Percentiles rank a stretch among this genome's conserved stretches.
These are phyloP conservation scores for Salix koriyanagi DNA, from an alignment of 345 rosid species.

Conservation along the genomic window DNA sequence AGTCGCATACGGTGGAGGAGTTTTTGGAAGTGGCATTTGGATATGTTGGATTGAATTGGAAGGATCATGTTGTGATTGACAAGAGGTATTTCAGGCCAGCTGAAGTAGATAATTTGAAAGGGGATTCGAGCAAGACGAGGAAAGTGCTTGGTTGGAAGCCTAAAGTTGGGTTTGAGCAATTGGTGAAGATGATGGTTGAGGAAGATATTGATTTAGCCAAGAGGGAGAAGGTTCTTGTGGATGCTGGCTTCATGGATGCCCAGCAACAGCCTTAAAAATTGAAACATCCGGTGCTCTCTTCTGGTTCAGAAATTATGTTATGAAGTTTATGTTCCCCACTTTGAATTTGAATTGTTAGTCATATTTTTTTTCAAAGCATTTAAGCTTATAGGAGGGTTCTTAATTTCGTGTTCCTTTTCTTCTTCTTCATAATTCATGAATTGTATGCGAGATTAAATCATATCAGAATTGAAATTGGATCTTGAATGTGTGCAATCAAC, in stretches of 20 bases:
- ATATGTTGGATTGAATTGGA: constrained; percentile 52
- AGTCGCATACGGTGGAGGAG: constrained; percentile 84
- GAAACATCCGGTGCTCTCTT: neutral
- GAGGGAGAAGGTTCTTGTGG: constrained; percentile 90
- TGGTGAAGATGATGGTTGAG: constrained; percentile 93
- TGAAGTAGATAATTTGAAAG: constrained; percentile 55
- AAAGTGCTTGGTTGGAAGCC: constrained; percentile 70
- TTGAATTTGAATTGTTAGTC: neutral
- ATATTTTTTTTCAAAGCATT: neutral
- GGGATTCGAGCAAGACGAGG: constrained; percentile 56
- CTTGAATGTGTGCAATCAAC: neutral
- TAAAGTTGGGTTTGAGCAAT: constrained; percentile 65
- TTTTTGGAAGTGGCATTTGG: constrained; percentile 78
- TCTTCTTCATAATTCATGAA: neutral
- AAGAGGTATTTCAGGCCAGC: constrained; percentile 60
- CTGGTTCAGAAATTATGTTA: neutral
- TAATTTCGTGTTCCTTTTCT: neutral
- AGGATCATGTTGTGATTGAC: constrained; percentile 57
- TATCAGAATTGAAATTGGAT: neutral
- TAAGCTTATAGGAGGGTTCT: neutral
- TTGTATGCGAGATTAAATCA: neutral
- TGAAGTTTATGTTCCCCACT: neutral
- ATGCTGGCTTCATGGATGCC: constrained; percentile 83
- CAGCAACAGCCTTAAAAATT: constrained; percentile 71
- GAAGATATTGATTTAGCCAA: constrained; percentile 76